Conservation (phyloP, 2,329 filamentous ascomycete species). For the Aureobasidium zeae region DNA sequence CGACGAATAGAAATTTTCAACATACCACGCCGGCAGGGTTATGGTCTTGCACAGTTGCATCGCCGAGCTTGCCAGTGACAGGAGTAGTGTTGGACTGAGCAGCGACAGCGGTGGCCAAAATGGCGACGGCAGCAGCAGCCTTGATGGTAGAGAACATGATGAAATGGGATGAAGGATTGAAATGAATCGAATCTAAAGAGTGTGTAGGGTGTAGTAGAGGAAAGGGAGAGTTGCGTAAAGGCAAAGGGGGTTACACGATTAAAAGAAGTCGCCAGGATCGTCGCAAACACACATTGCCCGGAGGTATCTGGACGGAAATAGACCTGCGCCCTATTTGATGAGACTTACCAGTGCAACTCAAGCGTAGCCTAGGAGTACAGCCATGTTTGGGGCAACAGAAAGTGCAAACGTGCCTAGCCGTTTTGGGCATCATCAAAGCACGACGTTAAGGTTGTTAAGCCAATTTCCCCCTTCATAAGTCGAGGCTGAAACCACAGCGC, state of each 20-base stretch:
- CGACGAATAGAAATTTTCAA: too few relatives aligned
- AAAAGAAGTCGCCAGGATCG: conserved; percentile 4
- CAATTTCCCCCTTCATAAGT: conserved; percentile 3
- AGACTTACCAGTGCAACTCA: background rate
- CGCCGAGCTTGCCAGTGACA: conserved; percentile 9
- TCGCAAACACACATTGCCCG: conserved; percentile 5
- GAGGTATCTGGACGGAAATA: conserved; percentile 12
- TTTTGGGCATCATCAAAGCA: conserved; percentile 7
- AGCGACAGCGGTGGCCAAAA: conserved; percentile 13
- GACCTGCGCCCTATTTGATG: background rate
- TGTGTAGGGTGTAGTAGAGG: background rate
- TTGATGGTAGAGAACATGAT: conserved; percentile 8
- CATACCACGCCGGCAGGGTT: conserved; percentile 33
- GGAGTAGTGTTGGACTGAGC: conserved; percentile 16
- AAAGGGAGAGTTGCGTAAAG: conserved; percentile 5
- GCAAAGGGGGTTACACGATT: conserved; percentile 1
- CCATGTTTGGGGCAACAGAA: conserved; percentile 6
- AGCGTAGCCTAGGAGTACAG: background rate
- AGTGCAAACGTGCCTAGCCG: conserved; percentile 5
- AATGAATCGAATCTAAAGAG: background rate
- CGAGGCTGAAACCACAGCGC: conserved; percentile 11
- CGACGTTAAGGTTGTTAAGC: conserved; percentile 2
- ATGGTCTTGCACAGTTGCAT: conserved; percentile 28
- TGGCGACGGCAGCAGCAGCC: conserved; percentile 3
- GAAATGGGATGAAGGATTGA: background rate